Evolutionary conservation across 2,329 filamentous ascomycete genomes (phyloP).

Genomic region (Stagonosporopsis chrysanthemi): DNA sequence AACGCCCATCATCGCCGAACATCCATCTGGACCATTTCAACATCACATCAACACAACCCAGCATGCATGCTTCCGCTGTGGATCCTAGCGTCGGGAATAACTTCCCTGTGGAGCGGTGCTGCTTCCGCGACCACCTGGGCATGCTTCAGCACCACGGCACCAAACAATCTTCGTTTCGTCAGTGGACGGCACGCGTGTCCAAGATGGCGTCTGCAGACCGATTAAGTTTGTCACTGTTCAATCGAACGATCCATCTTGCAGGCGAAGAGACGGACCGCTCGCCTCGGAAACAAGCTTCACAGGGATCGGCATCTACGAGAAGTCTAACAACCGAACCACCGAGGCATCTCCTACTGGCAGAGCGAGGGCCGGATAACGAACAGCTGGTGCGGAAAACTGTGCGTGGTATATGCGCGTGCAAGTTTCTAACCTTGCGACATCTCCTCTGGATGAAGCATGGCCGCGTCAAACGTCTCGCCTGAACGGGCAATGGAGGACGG

Average conservation of each 20-base stretch:
- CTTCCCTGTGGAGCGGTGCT: background rate
- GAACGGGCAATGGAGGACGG: slow-evolving; percentile 8
- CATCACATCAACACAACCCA: background rate
- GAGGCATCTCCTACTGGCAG: slow-evolving; percentile 1
- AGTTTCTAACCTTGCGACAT: background rate
- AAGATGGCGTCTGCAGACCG: slow-evolving; percentile 3
- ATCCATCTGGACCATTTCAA: background rate
- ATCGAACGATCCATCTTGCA: background rate
- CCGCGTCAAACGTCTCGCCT: slow-evolving; percentile 5
- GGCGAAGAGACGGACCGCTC: background rate
- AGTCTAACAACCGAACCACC: slow-evolving; percentile 5
- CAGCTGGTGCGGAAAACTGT: slow-evolving; percentile 9
- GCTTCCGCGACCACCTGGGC: slow-evolving; percentile 5
- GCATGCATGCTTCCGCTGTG: slow-evolving; percentile 16
- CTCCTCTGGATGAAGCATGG: slow-evolving; percentile 11
- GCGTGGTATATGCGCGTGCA: background rate
- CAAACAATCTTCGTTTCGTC: slow-evolving; percentile 11
- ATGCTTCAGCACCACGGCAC: slow-evolving; percentile 3
- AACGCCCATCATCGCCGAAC: background rate
- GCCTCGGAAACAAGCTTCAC: background rate
- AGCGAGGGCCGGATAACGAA: slow-evolving; percentile 17
- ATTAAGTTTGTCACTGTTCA: background rate
- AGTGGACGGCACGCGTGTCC: background rate
- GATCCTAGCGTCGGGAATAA: slow-evolving; percentile 11
- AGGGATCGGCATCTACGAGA: background rate